A percentile compares a stretch with the other conserved stretches of the same genome.
These are phyloP conservation scores for Phoma sp. DNA, from an alignment of 2,329 filamentous ascomycete species.

Conservation along the genomic window DNA sequence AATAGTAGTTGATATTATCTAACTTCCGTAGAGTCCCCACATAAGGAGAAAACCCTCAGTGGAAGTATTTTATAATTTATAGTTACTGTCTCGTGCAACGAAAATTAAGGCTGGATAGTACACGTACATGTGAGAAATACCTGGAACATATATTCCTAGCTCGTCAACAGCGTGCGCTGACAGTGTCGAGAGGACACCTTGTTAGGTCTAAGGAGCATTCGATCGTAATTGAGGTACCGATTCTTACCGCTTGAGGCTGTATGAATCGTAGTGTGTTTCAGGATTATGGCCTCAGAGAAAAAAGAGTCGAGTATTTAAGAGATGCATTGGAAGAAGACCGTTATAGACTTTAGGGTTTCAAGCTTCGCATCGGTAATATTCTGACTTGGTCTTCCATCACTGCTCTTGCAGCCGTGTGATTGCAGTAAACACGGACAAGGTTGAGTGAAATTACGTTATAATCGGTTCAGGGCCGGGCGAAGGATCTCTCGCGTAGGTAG, in stretches of 20 bases:
- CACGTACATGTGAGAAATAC: background rate
- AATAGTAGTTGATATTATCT: no score
- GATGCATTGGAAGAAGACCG: no score
- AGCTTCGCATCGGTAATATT: background rate
- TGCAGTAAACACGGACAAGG: background rate
- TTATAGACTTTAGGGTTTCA: no score
- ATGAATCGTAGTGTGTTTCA: no score
- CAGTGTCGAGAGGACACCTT: background rate
- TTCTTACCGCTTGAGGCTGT: background rate
- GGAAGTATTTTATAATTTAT: no score
- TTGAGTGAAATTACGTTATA: conserved; percentile 23
- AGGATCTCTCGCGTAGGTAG: conserved; percentile 18
- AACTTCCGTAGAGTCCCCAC: no score
- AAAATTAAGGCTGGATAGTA: background rate
- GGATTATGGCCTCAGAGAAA: no score
- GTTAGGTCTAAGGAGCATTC: background rate
- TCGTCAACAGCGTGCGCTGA: background rate
- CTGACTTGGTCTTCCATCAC: background rate
- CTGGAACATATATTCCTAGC: background rate
- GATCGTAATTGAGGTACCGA: background rate
- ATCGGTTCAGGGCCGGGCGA: conserved; percentile 21
- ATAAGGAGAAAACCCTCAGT: no score
- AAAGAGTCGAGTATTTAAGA: no score
- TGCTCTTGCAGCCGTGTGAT: background rate
- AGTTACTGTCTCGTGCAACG: no score